Base-by-base conservation (phyloP, 192 early-diverging fungal genomes). In the Backusella macrospora region DNA sequence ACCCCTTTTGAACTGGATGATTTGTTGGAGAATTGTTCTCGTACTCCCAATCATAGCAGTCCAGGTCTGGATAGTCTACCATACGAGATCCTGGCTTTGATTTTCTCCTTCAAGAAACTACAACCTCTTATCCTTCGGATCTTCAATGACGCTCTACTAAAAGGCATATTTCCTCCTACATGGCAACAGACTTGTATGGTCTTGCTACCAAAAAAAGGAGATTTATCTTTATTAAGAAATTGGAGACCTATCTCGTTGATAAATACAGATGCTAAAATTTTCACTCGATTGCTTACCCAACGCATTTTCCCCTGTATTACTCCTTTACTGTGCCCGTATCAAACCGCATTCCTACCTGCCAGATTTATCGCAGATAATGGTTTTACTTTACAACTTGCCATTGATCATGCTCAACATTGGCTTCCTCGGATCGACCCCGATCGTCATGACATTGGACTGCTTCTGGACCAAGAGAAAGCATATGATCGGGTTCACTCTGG, bases 161-260 rank as follows among this genome's bases (percentile, higher is more conserved):
- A 46, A 21, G 49, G 48, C 7, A 21, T 40, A 9, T 42, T 74
- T 44, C 73, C 66, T 8, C 4, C 6, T 2, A 38, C 29, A 0
- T 74, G 73, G 73, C 3, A 40, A 0, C 0, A n/a, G 13, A 77
- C 81, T 6, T 39, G 47, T 18, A 73, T 82, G 75, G 45, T 67
- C 29, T 37, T 79, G 6, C 65, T 79, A 4, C 62, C 37, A 18
- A 82, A 79, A 46, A 82, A 78, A 70, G 77, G 77, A 1, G 67
- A 78, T 18, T 14, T 72, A 5, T 26, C 48, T 3, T 14, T 34
- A 1, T 63, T 78, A 26, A 55, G 52, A 5, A 83, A 73, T 23
- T 78, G 44, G 49, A 49, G 71, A 7, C 76, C 76, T 23, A 21
- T 78, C 1, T 39, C 76, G 10, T 16, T 78, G n/a, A 68, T 70